Evolutionary conservation across 2,329 filamentous ascomycete genomes (phyloP).

Genomic region (Alternaria brassicae): DNA sequence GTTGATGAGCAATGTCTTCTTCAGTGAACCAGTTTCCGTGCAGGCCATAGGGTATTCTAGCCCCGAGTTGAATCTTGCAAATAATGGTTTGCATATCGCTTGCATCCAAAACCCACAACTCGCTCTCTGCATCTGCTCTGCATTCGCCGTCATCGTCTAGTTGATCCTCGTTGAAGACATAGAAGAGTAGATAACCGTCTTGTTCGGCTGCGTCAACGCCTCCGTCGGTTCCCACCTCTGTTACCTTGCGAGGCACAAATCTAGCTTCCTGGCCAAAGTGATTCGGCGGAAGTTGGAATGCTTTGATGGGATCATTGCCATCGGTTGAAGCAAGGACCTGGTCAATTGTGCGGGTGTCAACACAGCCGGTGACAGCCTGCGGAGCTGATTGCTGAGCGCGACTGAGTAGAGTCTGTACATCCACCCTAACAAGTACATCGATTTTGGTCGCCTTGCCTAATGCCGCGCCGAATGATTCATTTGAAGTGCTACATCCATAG

Average conservation of each 20-base stretch:
- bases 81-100: conserved; percentile 67
- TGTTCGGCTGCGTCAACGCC: conserved; percentile 58
- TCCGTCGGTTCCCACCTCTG: neutral
- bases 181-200: conserved; percentile 71
- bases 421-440: conserved; percentile 69
- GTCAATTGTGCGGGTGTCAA: conserved; percentile 64
- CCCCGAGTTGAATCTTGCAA: conserved; percentile 65
- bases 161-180: conserved; percentile 74
- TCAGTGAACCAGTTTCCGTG: conserved; percentile 55
- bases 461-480: conserved; percentile 64
- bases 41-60: conserved; percentile 73
- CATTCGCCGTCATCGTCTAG: conserved; percentile 61
- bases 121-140: conserved; percentile 54
- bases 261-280: conserved; percentile 72
- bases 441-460: conserved; percentile 72
- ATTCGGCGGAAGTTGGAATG: conserved; percentile 66
- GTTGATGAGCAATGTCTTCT: conserved; percentile 42
- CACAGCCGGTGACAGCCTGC: conserved; percentile 64
- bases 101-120: conserved; percentile 74
- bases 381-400: conserved; percentile 58
- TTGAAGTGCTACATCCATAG: conserved; percentile 70
- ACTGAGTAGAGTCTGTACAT: conserved; percentile 61
- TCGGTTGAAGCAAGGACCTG: conserved; percentile 58
- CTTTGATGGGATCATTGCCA: conserved; percentile 63
- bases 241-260: conserved; percentile 60